Evolutionary conservation across 768 basidiomycete genomes (phyloP), one percentile per base, ranked within the genome.

Genomic region (Naganishia friedmannii): DNA sequence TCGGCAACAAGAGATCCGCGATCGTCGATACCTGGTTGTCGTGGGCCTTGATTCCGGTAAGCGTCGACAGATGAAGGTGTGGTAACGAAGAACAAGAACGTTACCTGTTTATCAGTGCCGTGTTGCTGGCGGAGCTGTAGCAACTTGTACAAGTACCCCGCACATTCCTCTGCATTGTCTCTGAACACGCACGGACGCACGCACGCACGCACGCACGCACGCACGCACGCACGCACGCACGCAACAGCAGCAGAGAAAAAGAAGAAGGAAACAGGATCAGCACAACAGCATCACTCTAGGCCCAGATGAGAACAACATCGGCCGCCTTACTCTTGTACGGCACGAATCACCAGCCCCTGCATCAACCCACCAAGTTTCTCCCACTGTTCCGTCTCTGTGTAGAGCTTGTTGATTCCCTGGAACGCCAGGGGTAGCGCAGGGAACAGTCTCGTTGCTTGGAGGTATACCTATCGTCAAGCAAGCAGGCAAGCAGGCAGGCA

Each of bases 81-180:
- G 42, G 9, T 2, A 42, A 42, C 9, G 15, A 37, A 4, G 42
- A n/a, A 34, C 37, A 31, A 31, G 29, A 39, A 19, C 46, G 79
- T 46, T 75, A 88, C 90, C 82, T 92, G 85, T 69, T 82, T 77
- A 31, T 84, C 83, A 4, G 86, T 86, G 6, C 90, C 91, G 70
- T 87, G 83, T 55, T 86, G 82, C 55, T 87, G 84, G 39, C 86
- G 85, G 2, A 88, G 78, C 4, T 87, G 85, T 19, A 97, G 82
- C 34, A 91, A 80, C 74, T 88, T 92, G 76, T 96, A 92, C 53
- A 95, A 77, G 0, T 84, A 83, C 78, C 93, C 90, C 1, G 90
- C 93, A 70, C 89, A 90, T 82, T 91, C 95, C 6, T 83, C 82
- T 0, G 85, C 86, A 76, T 98, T 93, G 13, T 65, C 28, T 26